Conservation (phyloP, 352 stramenopile genomes). For the Blastocystis sp. region DNA sequence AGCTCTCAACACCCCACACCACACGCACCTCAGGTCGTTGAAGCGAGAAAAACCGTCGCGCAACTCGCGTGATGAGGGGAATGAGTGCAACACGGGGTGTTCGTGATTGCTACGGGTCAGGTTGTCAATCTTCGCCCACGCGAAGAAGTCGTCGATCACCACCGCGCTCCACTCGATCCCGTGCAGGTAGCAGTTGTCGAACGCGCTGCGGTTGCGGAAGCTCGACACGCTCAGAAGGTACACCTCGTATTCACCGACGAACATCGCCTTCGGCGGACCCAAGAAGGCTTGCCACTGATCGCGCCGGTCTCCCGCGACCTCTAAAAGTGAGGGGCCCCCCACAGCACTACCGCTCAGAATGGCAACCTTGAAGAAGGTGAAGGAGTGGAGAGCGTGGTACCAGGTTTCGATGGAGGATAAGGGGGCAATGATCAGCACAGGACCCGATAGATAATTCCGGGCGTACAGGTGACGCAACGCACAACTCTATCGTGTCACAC, state of each 20-base stretch:
- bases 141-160: neutral
- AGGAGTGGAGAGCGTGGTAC: constrained; percentile 21
- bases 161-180: neutral
- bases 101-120: neutral
- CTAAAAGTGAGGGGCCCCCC: neutral
- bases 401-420: neutral
- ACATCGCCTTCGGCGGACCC: neutral
- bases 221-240: neutral
- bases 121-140: neutral
- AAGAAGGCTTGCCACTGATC: constrained; percentile 41
- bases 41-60: constrained; percentile 12
- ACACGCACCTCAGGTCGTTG: neutral
- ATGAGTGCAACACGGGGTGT: neutral
- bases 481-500: neutral
- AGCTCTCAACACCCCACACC: neutral
- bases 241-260: constrained; percentile 33
- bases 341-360: constrained; percentile 21
- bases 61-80: constrained; percentile 18
- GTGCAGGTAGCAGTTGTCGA: constrained; percentile 10
- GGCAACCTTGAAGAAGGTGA: constrained; percentile 35
- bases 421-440: constrained; percentile 13
- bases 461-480: constrained; percentile 24
- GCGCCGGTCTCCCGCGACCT: neutral
- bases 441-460: constrained; percentile 21
- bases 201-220: neutral